These are phyloP conservation scores for peach (Prunus persica) DNA, from an alignment of 306 rosid species.

Conservation along the genomic window DNA sequence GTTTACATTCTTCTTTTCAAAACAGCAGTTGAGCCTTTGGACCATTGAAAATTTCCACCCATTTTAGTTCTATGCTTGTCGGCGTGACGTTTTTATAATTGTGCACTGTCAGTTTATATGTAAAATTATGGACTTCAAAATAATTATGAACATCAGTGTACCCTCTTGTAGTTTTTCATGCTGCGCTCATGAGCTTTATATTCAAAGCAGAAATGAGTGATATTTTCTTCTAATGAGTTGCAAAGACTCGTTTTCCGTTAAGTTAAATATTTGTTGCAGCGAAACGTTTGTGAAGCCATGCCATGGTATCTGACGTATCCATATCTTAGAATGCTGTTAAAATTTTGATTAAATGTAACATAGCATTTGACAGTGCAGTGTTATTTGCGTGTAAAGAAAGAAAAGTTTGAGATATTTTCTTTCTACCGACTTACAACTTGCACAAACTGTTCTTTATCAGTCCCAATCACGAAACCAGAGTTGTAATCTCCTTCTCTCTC, in stretches of 20 bases:
- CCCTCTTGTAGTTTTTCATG: constrained; percentile 25
- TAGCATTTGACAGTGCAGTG: not conserved
- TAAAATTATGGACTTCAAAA: constrained; percentile 24
- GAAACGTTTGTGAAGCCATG: not conserved
- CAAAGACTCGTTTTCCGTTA: not conserved
- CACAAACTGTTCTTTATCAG: not conserved
- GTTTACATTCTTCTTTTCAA: constrained; percentile 93
- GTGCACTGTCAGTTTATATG: constrained; percentile 21
- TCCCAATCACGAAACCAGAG: not conserved
- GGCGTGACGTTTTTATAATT: constrained; percentile 19
- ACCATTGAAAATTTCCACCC: constrained; percentile 36
- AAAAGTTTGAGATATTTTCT: not conserved
- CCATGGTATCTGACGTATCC: too few relatives aligned
- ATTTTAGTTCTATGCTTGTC: constrained; percentile 15
- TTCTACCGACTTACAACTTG: not conserved
- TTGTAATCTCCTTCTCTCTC: not conserved
- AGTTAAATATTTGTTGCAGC: not conserved
- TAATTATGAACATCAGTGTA: constrained; percentile 12
- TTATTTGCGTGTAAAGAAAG: constrained; percentile 4
- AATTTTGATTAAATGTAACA: not conserved
- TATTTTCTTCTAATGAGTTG: not conserved
- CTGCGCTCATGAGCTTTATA: constrained; percentile 4
- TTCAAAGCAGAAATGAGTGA: not conserved
- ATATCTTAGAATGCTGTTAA: not conserved
- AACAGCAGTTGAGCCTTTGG: constrained; percentile 85